Conservation (phyloP, 1,284 basidiomycete species). For the Ceraceosorus guamensis region DNA sequence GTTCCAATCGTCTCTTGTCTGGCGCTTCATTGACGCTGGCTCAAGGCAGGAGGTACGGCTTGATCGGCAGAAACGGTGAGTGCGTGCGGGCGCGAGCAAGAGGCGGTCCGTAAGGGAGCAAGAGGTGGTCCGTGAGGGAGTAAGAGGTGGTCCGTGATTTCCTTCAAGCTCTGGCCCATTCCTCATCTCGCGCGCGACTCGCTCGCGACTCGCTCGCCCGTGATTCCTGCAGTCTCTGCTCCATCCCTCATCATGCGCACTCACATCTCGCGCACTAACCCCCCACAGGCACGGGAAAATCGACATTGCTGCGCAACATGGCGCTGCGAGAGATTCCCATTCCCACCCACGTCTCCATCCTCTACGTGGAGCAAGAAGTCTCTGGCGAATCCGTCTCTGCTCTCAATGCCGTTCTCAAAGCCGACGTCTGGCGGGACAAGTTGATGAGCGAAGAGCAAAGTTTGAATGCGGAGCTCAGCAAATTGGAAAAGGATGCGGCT, state of each 20-base stretch:
- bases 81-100: no score
- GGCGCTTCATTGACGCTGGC: slow-evolving; percentile 48
- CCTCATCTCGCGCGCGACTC: no score
- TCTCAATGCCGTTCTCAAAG: slow-evolving; percentile 83
- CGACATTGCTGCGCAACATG: slow-evolving; percentile 89
- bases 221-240: no score
- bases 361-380: slow-evolving; percentile 93
- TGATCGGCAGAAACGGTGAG: slow-evolving; percentile 67
- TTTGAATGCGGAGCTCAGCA: slow-evolving; percentile 37
- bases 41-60: slow-evolving; percentile 49
- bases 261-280: no score
- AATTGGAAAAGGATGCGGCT: slow-evolving; percentile 37
- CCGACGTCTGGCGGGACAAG: slow-evolving; percentile 47
- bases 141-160: no score
- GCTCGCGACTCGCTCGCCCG: no score
- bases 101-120: no score
- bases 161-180: no score
- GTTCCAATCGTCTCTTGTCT: slow-evolving; percentile 81
- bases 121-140: no score
- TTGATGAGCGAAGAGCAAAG: slow-evolving; percentile 36
- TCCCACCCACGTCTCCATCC: slow-evolving; percentile 76
- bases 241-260: no score
- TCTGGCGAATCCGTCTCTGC: slow-evolving; percentile 84
- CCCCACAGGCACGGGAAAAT: slow-evolving; percentile 61
- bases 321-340: slow-evolving; percentile 83